Evolutionary conservation across 1,139 yeast species (phyloP).

Genomic region (Candida sp.): DNA sequence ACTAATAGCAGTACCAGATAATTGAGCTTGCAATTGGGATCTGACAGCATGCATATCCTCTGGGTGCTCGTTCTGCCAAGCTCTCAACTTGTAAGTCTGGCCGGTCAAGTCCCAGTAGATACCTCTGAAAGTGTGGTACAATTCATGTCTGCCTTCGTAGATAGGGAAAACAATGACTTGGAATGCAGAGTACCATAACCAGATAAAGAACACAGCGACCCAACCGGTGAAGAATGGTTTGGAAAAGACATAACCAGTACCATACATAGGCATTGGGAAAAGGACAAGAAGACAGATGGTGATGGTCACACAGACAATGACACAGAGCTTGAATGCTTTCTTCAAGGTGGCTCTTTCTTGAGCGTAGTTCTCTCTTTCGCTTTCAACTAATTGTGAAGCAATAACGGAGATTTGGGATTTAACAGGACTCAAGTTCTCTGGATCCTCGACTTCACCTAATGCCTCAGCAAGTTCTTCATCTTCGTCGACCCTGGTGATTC

Average conservation of each 20-base stretch:
- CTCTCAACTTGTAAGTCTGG: conserved; percentile 68
- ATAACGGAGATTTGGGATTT: conserved; percentile 40
- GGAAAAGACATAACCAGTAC: conserved; percentile 71
- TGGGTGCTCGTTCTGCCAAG: conserved; percentile 75
- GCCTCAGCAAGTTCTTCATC: conserved; percentile 58
- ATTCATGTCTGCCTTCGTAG: conserved; percentile 70
- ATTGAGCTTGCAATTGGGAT: conserved; percentile 55
- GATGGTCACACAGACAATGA: conserved; percentile 55
- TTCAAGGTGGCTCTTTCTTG: conserved; percentile 49
- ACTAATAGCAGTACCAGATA: conserved; percentile 24
- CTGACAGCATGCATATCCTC: conserved; percentile 71
- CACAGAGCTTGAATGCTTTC: conserved; percentile 59
- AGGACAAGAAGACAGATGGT: conserved; percentile 65
- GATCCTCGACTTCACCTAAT: conserved; percentile 26
- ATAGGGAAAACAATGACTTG: conserved; percentile 65
- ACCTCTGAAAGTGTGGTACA: conserved; percentile 69
- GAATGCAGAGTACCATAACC: conserved; percentile 65
- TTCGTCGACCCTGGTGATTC: conserved; percentile 68
- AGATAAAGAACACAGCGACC: conserved; percentile 74
- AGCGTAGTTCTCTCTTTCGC: conserved; percentile 36
- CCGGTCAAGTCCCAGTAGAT: conserved; percentile 86
- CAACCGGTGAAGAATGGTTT: conserved; percentile 81
- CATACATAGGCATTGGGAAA: conserved; percentile 95
- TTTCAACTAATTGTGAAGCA: conserved; percentile 48
- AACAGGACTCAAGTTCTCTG: conserved; percentile 40